Evolutionary conservation across 129 eudicot genomes (phyloP).

Genomic region (carrot (Daucus carota)): DH1_v3.0 NC_030385.2:37861001-37861500

Average conservation of each 20-base stretch:
- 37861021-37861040: too few species aligned
- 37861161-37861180: background rate
- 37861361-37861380: background rate
- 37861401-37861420: conserved; percentile 91
- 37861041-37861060: conserved; percentile 73
- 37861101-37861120: conserved; percentile 57
- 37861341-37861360: background rate
- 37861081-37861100: conserved; percentile 86
- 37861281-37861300: background rate
- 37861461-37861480: background rate
- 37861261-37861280: background rate
- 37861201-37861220: conserved; percentile 83
- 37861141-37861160: background rate
- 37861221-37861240: conserved; percentile 63
- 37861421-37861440: conserved; percentile 82
- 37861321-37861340: background rate
- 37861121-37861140: background rate
- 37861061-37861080: conserved; percentile 78
- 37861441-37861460: conserved; percentile 60
- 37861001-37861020: too few species aligned
- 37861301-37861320: background rate
- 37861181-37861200: conserved; percentile 58
- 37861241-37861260: conserved; percentile 88
- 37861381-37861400: conserved; percentile 59
- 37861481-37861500: too few species aligned